Evolutionary conservation across 371 early-diverging fungal species (phyloP).

Genomic region (Apophysomyces sp.): DNA sequence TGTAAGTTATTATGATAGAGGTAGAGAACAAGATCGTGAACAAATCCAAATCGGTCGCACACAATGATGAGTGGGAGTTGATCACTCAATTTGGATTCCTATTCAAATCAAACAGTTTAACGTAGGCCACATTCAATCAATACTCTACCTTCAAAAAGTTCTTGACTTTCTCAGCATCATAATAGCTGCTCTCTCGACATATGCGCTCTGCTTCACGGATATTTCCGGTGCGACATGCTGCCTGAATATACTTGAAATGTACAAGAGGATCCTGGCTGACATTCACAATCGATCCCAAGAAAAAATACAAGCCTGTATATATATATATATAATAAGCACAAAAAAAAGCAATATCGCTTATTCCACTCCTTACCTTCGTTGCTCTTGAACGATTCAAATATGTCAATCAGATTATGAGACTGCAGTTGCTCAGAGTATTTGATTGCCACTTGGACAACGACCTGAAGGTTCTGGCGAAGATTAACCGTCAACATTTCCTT

Average conservation of each 20-base stretch:
- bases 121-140: neutral
- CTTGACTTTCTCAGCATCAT: conserved; percentile 97
- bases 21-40: conserved; percentile 95
- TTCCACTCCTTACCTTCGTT: conserved; percentile 77
- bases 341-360: neutral
- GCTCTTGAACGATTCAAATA: conserved; percentile 91
- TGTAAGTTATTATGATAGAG: conserved; percentile 90
- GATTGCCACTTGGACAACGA: conserved; percentile 93
- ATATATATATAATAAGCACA: neutral
- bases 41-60: conserved; percentile 95
- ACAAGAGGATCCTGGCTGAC: conserved; percentile 93
- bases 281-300: conserved; percentile 93
- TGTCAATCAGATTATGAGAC: conserved; percentile 80
- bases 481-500: conserved; percentile 86
- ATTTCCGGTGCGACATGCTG: conserved; percentile 92
- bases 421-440: conserved; percentile 95
- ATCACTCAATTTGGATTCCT: conserved; percentile 92
- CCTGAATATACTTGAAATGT: conserved; percentile 97
- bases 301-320: conserved; percentile 76
- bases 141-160: conserved; percentile 84
- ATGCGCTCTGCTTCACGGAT: conserved; percentile 97
- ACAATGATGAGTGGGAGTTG: conserved; percentile 97
- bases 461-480: conserved; percentile 92
- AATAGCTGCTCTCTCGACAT: conserved; percentile 92
- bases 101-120: neutral